Evolutionary conservation across 2,329 filamentous ascomycete genomes (phyloP), one percentile per base, ranked within the genome.

Genomic region (Aspergillus sp.): DNA sequence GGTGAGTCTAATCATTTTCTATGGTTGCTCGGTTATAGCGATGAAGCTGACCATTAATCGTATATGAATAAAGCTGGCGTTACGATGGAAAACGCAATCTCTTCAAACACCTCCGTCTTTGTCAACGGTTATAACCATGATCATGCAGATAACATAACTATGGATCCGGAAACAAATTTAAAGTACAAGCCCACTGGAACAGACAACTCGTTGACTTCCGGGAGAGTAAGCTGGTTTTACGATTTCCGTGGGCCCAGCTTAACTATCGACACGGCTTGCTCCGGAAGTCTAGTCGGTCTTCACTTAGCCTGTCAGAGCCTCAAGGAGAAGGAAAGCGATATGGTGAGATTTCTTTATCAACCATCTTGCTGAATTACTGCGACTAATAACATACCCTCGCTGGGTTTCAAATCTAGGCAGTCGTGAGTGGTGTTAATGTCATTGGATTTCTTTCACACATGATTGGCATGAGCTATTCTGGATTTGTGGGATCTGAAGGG

Each of bases 201-300:
- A 1, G 58, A 53, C 1, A 59, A 58, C 43, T 56, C 63, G 1
- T 56, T 62, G 9, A 38, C 64, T 7, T 60, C 61, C 0, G 61
- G 62, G 33, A 45, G 64, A 17, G 50, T 65, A 4, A 62, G 60
- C 45, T 64, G 60, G 59, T 63, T 62, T 45, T 64, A 59, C 46
- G 61, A 65, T 44, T 60, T 65, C 14, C 57, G 58, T 30, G 62
- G 59, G 17, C 60, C 63, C 10, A 71, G 69, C 40, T 60, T 69
- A 58, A 65, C 63, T 0, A 60, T 75, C 6, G 65, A 70, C n/a
- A 77, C 75, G 0, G 75, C 68, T 2, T 76, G 75, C 45, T 76
- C 73, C 0, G 68, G 72, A 3, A 66, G 71, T 6, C 46, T 76
- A 11, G 61, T 68, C 2, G 65, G 56, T 4, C 54, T 77, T 5